Evolutionary conservation across 768 basidiomycete genomes (phyloP), one percentile per base, ranked within the genome.

Genomic region (Calocybe indica): DNA sequence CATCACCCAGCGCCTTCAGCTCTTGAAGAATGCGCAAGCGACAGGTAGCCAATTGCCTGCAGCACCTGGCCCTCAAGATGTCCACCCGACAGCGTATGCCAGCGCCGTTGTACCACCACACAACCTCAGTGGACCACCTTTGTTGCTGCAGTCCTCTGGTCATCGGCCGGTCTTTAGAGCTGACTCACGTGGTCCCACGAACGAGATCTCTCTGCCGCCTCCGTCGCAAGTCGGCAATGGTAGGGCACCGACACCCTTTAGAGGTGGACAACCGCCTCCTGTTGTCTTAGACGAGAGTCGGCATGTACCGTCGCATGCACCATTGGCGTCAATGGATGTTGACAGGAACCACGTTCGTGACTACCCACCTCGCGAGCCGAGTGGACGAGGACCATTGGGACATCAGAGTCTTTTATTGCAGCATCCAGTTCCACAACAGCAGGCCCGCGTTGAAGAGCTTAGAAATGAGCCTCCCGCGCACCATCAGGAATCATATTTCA

Each of bases 1-100:
- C 29, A 94, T 98, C 64, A 81, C 86, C 29, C 83, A 88, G 52
- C 80, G 94, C 1, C 68, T 97, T 12, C 74, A 80, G 56, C 65
- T 96, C 7, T 65, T 97, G 48, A 85, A 82, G 68, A 86, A 78
- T 47, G 91, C 88, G 0, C 89, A 95, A 61, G 73, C 74, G 4
- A 78, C 85, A 2, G 88, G 88, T 11, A 75, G 79, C 7, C 79
- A 82, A 42, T 68, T 93, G 6, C 92, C 87, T 38, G 86, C 90
- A 37, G 89, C 93, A 6, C 94, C 94, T 36, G 86, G 87, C 1
- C 93, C 94, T 5, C 89, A 94, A 55, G 94, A 97, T 56, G 94
- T 97, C 0, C 94, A 97, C 58, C 94, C 94, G 1, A 95, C 92
- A 3, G 92, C 92, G 5, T 97, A 96, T 57, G 88, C 90, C 0